These are phyloP conservation scores for Allomyces macrogynus DNA, from an alignment of 192 early-diverging fungal genomes.

Conservation along the genomic window DNA sequence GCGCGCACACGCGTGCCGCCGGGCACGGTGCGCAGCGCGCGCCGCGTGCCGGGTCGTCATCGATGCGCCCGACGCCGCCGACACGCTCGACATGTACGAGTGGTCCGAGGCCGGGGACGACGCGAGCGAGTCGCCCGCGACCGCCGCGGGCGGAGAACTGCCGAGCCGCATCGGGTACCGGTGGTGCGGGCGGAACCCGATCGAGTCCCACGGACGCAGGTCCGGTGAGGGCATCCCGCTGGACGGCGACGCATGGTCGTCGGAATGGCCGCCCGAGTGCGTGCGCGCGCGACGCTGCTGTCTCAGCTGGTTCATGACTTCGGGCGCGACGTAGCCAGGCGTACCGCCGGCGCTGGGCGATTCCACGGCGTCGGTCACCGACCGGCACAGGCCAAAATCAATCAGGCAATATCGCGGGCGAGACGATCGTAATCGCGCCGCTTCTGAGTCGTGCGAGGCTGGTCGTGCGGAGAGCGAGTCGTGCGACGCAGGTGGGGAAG, in stretches of 20 bases:
- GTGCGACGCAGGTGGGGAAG: too few relatives aligned
- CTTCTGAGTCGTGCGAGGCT: background rate
- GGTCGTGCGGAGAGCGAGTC: too few relatives aligned
- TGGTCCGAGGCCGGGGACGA: background rate
- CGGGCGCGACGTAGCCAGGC: background rate
- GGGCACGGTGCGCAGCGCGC: background rate
- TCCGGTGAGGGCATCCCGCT: background rate
- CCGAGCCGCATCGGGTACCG: background rate
- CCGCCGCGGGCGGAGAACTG: background rate
- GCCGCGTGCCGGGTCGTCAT: background rate
- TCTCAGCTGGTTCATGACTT: background rate
- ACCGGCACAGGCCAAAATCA: background rate
- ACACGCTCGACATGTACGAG: background rate
- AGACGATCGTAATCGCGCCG: background rate
- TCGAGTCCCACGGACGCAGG: background rate
- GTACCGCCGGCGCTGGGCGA: background rate
- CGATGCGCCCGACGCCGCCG: background rate
- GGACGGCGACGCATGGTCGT: background rate
- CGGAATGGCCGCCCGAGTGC: background rate
- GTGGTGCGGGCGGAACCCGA: background rate
- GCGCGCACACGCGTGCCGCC: background rate
- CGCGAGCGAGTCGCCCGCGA: background rate
- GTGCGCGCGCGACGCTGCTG: background rate
- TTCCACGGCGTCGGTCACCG: background rate
- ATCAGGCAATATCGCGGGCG: background rate